Evolutionary conservation across 768 basidiomycete genomes (phyloP), one percentile per base, ranked within the genome.

Genomic region (Psilocybe sp.): DNA sequence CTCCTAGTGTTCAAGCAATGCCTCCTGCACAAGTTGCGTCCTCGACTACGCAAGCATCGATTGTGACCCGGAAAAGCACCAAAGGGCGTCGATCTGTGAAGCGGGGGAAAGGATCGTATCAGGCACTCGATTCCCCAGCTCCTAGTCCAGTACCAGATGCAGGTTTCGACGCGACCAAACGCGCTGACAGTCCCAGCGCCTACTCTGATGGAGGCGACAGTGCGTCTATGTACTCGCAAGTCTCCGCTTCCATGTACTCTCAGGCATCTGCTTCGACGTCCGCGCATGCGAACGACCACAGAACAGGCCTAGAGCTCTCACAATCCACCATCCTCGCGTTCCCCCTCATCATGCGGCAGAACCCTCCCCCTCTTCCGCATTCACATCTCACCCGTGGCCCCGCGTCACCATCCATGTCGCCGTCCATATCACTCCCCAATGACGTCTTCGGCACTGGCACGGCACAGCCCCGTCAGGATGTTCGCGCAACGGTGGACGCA

Each of bases 221-320:
- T 3, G 52, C 46, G 3, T 53, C 44, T 23, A 51, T 28, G 23
- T 28, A 58, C 19, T 51, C 52, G 3, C 53, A 58, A 36, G 56
- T 54, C 14, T 60, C 59, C 5, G 59, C 40, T 12, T 60, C 59
- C n/a, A 40, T 60, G 38, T 60, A 60, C 36, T 60, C 59, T 6
- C 56, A 58, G 31, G 59, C 59, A 19, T 60, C 59, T 10, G 59
- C 54, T 10, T 52, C 52, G 2, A 52, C 54, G 1, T 44, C 37
- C 16, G 40, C 43, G 20, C 16, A 46, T 16, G 47, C 47, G 19
- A 52, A 28, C 14, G 23, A 28, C 4, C 23, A 28, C 23, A 28
- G 23, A 28, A 34, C 46, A 13, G 11, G 31, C 12, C 38, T 37
- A 15, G 38, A 16, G 13, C 40, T 13, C 10, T n/a, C 19, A 5